Evolutionary conservation across 305 asterid species (phyloP).

Genomic region (Rubia peregrina): DNA sequence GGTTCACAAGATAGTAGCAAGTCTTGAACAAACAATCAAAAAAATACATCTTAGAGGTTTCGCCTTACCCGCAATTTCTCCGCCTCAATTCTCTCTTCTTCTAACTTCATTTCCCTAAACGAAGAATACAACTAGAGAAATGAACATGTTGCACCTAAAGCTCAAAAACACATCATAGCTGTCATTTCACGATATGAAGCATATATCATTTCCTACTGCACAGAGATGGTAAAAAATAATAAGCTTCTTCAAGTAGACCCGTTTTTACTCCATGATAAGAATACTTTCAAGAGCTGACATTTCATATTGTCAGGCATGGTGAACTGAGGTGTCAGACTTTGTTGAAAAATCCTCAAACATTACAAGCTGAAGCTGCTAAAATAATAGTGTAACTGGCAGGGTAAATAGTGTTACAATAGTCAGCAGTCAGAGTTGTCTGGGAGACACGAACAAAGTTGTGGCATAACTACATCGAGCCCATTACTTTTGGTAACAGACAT

Average conservation of each 20-base stretch:
- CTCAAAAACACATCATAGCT: not conserved
- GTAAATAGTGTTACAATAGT: not conserved
- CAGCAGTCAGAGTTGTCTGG: not conserved
- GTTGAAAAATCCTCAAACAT: not conserved
- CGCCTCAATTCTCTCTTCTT: slow-evolving; percentile 94
- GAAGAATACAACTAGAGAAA: slow-evolving; percentile 24
- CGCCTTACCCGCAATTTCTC: slow-evolving; percentile 73
- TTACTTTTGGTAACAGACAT: not conserved
- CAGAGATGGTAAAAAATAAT: not conserved
- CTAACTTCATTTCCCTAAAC: slow-evolving; percentile 91
- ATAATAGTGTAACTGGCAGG: not conserved
- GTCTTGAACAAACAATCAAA: slow-evolving; percentile 9
- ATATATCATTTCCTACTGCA: not conserved
- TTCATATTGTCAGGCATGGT: not conserved
- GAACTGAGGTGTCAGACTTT: no score
- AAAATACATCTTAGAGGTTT: not conserved
- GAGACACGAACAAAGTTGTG: not conserved
- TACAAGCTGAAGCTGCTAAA: not conserved
- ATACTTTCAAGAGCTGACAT: not conserved
- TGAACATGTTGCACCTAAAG: not conserved
- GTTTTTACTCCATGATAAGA: not conserved
- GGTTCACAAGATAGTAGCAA: not conserved
- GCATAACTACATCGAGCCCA: not conserved
- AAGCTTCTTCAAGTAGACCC: not conserved
- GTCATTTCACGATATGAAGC: not conserved